phyloP scores from a whole-genome alignment of 768 basidiomycete genomes.

The Tylopilus rubrobrunneus region DNA sequence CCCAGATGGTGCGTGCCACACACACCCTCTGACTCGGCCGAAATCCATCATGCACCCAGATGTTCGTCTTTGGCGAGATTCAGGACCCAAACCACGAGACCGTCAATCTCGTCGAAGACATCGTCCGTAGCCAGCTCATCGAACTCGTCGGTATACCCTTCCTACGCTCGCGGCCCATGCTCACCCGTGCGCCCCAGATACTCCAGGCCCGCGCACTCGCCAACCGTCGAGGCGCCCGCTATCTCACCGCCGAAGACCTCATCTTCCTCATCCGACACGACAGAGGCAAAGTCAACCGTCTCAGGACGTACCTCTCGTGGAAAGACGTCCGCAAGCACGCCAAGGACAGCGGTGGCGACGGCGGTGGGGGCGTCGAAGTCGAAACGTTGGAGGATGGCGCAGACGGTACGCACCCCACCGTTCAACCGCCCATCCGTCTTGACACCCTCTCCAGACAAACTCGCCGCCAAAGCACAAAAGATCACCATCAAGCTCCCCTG shows the following conservation, averaged over 20 bases:
- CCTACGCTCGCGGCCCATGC: not conserved
- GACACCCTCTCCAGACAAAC: constrained; percentile 49
- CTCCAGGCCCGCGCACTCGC: constrained; percentile 86
- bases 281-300: constrained; percentile 86
- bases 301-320: constrained; percentile 93
- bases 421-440: not conserved
- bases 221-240: constrained; percentile 77
- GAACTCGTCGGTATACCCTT: constrained; percentile 60
- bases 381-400: constrained; percentile 81
- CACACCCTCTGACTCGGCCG: not conserved
- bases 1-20: constrained; percentile 70
- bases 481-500: constrained; percentile 94
- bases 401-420: constrained; percentile 50
- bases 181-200: constrained; percentile 48
- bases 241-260: constrained; percentile 88
- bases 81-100: constrained; percentile 86
- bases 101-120: constrained; percentile 92
- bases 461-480: constrained; percentile 82
- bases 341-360: constrained; percentile 84
- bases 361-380: constrained; percentile 75
- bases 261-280: constrained; percentile 96
- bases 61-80: constrained; percentile 97
- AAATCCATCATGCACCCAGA: constrained; percentile 40
- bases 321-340: constrained; percentile 95
- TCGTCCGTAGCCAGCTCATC: constrained; percentile 84